Conservation (phyloP, 2,329 filamentous ascomycete species). For the Fusarium sp. region DNA sequence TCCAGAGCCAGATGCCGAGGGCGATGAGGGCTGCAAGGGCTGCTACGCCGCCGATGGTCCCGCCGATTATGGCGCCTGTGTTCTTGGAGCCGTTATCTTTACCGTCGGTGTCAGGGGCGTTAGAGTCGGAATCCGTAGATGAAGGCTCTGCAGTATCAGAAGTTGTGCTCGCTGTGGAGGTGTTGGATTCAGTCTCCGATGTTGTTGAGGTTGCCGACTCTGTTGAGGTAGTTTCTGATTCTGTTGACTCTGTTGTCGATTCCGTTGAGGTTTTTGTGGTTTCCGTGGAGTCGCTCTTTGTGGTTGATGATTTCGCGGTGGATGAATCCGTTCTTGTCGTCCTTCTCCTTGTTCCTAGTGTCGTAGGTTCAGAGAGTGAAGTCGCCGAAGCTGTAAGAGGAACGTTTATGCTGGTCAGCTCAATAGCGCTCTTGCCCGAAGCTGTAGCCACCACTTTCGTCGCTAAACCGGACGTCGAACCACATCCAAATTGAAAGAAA, state of each 20-base stretch:
- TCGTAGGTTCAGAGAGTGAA: slow-evolving; percentile 58
- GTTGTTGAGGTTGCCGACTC: slow-evolving; percentile 25
- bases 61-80: slow-evolving; percentile 67
- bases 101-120: slow-evolving; percentile 49
- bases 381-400: slow-evolving; percentile 57
- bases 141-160: slow-evolving; percentile 43
- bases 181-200: slow-evolving; percentile 29
- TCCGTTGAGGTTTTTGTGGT: slow-evolving; percentile 23
- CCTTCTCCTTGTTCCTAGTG: slow-evolving; percentile 51
- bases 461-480: slow-evolving; percentile 61
- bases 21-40: slow-evolving; percentile 59
- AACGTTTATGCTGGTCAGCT: slow-evolving; percentile 57
- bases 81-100: slow-evolving; percentile 50
- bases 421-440: slow-evolving; percentile 54
- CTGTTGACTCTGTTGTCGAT: slow-evolving; percentile 10
- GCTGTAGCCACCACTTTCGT: slow-evolving; percentile 64
- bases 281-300: slow-evolving; percentile 21
- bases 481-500: slow-evolving; percentile 70
- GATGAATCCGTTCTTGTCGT: slow-evolving; percentile 25
- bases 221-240: slow-evolving; percentile 26
- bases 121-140: slow-evolving; percentile 31
- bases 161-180: slow-evolving; percentile 25
- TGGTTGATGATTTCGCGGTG: slow-evolving; percentile 19
- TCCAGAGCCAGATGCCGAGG: slow-evolving; percentile 60
- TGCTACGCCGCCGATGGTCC: slow-evolving; percentile 65